These are phyloP conservation scores for Fonsecaea pedrosoi DNA, from an alignment of 2,329 filamentous ascomycete genomes.

Conservation along the genomic window DNA sequence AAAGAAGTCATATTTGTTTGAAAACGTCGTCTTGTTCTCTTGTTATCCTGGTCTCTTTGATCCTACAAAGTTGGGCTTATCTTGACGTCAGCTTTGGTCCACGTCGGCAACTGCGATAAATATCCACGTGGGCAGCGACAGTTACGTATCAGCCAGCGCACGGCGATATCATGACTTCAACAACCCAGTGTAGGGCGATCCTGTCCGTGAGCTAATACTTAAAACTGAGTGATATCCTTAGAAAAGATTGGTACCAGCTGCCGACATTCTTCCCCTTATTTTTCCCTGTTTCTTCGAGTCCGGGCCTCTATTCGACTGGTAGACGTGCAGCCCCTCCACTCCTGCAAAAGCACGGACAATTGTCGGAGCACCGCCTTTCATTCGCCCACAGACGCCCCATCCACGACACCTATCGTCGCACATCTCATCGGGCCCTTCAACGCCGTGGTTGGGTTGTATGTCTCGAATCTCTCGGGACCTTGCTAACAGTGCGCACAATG, in stretches of 20 bases:
- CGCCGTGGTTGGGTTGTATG: constrained; percentile 18
- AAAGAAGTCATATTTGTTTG: neutral
- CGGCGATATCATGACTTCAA: neutral
- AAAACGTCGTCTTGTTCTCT: neutral
- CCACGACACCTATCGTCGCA: neutral
- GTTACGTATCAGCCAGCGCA: neutral
- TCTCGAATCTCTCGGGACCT: constrained; percentile 36
- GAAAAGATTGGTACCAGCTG: neutral
- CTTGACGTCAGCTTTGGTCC: neutral
- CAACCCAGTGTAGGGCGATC: neutral
- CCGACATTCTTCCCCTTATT: neutral
- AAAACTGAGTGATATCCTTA: neutral
- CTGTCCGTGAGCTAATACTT: neutral
- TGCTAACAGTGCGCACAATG: constrained; percentile 29
- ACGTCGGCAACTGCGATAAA: neutral
- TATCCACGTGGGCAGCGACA: neutral
- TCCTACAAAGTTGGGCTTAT: neutral
- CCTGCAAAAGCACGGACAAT: neutral
- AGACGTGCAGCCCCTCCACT: neutral
- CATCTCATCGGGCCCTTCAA: neutral
- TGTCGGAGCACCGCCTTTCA: neutral
- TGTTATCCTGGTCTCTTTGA: neutral
- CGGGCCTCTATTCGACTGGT: neutral
- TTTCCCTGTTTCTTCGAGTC: neutral
- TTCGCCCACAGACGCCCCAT: neutral